Evolutionary conservation across 106 monocot species (phyloP).

Genomic region (Allium cepa): DNA sequence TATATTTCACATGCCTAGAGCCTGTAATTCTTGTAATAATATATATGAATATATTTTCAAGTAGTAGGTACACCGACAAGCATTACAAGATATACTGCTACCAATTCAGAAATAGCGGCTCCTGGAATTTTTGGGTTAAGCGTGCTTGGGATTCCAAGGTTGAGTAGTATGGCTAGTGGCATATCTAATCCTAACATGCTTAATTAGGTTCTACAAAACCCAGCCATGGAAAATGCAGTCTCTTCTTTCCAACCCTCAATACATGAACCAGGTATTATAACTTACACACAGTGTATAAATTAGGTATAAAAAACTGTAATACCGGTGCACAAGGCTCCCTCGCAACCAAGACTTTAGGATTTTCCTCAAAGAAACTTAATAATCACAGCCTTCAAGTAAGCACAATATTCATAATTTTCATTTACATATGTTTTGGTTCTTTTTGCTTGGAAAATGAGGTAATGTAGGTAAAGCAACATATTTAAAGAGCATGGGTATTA

Average conservation of each 20-base stretch:
- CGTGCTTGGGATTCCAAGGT: conserved; percentile 48
- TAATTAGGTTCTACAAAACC: conserved; percentile 74
- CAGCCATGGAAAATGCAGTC: conserved; percentile 76
- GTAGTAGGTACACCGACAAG: conserved; percentile 36
- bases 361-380: too few relatives aligned
- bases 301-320: too few relatives aligned
- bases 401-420: too few relatives aligned
- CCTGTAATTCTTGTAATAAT: too few relatives aligned
- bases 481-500: too few relatives aligned
- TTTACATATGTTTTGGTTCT: too few relatives aligned
- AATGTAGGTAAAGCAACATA: too few relatives aligned
- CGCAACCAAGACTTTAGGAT: too few relatives aligned
- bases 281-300: not conserved
- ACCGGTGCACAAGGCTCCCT: too few relatives aligned
- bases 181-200: conserved; percentile 37
- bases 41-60: not conserved
- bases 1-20: too few relatives aligned
- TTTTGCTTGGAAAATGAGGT: too few relatives aligned
- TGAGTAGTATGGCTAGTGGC: conserved; percentile 46
- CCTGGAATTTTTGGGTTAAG: conserved; percentile 50
- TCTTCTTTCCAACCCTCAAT: conserved; percentile 80
- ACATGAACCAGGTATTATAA: conserved; percentile 65
- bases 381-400: too few relatives aligned
- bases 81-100: conserved; percentile 36
- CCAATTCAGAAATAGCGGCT: conserved; percentile 23